Evolutionary conservation across 2,329 filamentous ascomycete species (phyloP), one percentile per base, ranked within the genome.

Genomic region (Teratosphaeria viscida): DNA sequence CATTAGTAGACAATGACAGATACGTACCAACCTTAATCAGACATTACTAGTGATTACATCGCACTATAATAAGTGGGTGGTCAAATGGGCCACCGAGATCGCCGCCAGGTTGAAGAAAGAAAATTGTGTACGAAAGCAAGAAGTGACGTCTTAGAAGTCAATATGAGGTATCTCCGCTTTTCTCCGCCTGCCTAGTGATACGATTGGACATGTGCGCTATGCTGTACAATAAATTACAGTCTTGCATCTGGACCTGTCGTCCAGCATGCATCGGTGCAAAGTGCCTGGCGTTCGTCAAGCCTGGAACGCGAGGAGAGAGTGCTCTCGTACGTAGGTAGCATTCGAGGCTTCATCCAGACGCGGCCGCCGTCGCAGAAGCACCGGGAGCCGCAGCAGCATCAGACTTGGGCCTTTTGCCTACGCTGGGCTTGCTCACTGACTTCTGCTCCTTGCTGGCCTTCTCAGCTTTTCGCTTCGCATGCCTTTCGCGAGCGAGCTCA

Each of bases 401-500:
- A 23, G 43, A 49, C n/a, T 5, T 49, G n/a, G 19, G 19, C 16
- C 43, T 1, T 49, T 49, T 23, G n/a, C 16, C 43, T 2, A 23
- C 5, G n/a, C n/a, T 49, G 43, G 43, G 7, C 14, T 32, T 54
- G 19, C 11, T 54, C 23, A 16, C 52, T 23, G 26, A 16, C 55
- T 62, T 63, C 61, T 68, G 67, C 23, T 58, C 60, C 58, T 69
- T 68, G 43, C 71, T 66, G 57, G 58, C 60, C 59, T 64, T 66
- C 68, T 71, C 69, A 71, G 73, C 66, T 65, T 77, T 78, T 32
- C 73, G 70, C 14, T 78, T 78, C 10, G 78, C 81, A 69, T 81
- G 81, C 58, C 79, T 77, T 63, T 82, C 81, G 59, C 83, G 74
- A 7, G 84, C 84, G 61, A 83, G 69, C 65, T 86, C 80, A 60